Conservation (phyloP, 805 yeast genomes). For the Priceomyces castillae region DNA sequence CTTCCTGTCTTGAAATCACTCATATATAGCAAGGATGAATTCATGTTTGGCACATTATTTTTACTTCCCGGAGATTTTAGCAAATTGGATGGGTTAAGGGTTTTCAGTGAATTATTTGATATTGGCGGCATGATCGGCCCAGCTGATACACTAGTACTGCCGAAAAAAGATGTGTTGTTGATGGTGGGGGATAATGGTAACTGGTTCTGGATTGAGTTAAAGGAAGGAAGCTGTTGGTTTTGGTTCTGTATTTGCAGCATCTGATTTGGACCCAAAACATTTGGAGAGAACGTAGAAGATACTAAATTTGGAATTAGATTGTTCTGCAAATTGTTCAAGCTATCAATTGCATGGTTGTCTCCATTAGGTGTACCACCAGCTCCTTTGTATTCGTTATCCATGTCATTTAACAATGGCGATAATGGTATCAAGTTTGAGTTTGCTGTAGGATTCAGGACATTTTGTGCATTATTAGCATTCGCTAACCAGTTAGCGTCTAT, state of each 20-base stretch:
- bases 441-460: slow-evolving; percentile 3
- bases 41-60: background rate
- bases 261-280: slow-evolving; percentile 19
- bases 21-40: slow-evolving; percentile 3
- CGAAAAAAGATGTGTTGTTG: slow-evolving; percentile 8
- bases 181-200: slow-evolving; percentile 27
- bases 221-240: slow-evolving; percentile 34
- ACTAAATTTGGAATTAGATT: slow-evolving; percentile 5
- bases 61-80: slow-evolving; percentile 14
- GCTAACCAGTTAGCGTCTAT: slow-evolving; percentile 11
- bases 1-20: slow-evolving; percentile 7
- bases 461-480: slow-evolving; percentile 3
- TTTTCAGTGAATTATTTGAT: slow-evolving; percentile 12
- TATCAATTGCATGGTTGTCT: slow-evolving; percentile 8
- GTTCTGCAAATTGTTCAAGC: slow-evolving; percentile 16
- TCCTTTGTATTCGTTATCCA: slow-evolving; percentile 18
- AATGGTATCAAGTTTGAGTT: slow-evolving; percentile 26
- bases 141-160: slow-evolving; percentile 5
- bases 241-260: slow-evolving; percentile 25
- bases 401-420: slow-evolving; percentile 28
- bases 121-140: slow-evolving; percentile 15
- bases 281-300: slow-evolving; percentile 2
- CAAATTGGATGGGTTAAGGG: slow-evolving; percentile 28
- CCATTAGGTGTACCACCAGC: background rate
- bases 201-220: slow-evolving; percentile 34